Base-by-base conservation (phyloP, 176 grass and related monocot species). In the Hordeum marinum region DNA sequence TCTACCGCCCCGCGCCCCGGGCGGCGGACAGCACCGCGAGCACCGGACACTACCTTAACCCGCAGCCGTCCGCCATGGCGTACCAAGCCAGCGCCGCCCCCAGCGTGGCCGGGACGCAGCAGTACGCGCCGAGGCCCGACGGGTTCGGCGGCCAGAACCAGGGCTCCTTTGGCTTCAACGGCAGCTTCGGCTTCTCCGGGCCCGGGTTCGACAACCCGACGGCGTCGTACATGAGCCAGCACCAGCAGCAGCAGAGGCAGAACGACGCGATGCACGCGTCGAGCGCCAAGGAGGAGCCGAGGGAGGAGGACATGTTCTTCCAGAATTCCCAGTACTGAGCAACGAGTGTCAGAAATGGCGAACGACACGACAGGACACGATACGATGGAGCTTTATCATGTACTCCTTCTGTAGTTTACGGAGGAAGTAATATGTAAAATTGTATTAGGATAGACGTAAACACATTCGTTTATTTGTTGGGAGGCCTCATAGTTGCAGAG, bases 401-500 rank as follows among this genome's bases (percentile, higher is more conserved):
- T 82, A n/a, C n/a, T n/a, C n/a, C n/a, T n/a, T n/a, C n/a, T n/a
- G n/a, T n/a, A n/a, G n/a, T n/a, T n/a, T n/a, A n/a, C n/a, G n/a
- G n/a, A n/a, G n/a, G n/a, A n/a, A n/a, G n/a, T n/a, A 78, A 75
- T 79, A 58, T 82, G 36, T 52, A 60, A 54, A 60, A 54, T 74
- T 18, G 87, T 82, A 40, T 42, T 86, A 86, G 86, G 68, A 75
- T 82, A 77, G 82, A 72, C 62, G 59, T 78, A 76, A 77, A 79
- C 25, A 92, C 26, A 90, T 88, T 94, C 76, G 86, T 90, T 94
- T 67, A 85, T 90, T 92, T 94, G 64, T 87, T 94, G 77, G 81
- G 80, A 78, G 86, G 85, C 8, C 48, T 72, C 76, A 21, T 23
- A 67, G 24, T 21, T 61, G 85, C 69, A 76, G 45, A 90, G 36